Evolutionary conservation across 495 filamentous ascomycete species (phyloP).

Genomic region (Aeminium ludgeri): DNA sequence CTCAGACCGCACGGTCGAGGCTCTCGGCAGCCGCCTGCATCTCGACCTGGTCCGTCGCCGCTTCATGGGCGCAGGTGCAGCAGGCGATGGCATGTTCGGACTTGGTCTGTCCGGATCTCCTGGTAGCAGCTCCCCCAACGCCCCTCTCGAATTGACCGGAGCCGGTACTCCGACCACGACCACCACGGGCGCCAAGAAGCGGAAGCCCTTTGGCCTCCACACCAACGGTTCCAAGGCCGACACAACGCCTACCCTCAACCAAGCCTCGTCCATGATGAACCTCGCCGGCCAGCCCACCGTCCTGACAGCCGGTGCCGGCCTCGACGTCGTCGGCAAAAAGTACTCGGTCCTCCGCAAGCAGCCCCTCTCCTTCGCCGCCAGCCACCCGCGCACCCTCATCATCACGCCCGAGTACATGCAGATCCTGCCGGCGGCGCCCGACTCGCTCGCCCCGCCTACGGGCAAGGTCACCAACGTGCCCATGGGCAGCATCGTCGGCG

Average conservation of each 20-base stretch:
- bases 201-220: slow-evolving; percentile 20
- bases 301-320: not conserved
- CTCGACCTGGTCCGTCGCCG: slow-evolving; percentile 77
- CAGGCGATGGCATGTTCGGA: slow-evolving; percentile 35
- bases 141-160: slow-evolving; percentile 40
- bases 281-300: slow-evolving; percentile 39
- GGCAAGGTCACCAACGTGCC: slow-evolving; percentile 75
- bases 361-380: slow-evolving; percentile 77
- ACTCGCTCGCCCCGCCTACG: slow-evolving; percentile 9
- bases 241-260: not conserved
- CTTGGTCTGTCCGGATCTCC: slow-evolving; percentile 62
- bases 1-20: slow-evolving; percentile 75
- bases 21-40: slow-evolving; percentile 65
- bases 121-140: slow-evolving; percentile 65
- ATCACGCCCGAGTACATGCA: slow-evolving; percentile 95
- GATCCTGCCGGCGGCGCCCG: slow-evolving; percentile 57
- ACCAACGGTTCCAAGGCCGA: not conserved
- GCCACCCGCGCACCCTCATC: slow-evolving; percentile 65
- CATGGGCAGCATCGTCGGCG: slow-evolving; percentile 82
- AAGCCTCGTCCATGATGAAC: slow-evolving; percentile 1
- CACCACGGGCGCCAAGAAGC: slow-evolving; percentile 44
- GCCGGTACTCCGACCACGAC: slow-evolving; percentile 20
- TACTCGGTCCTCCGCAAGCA: slow-evolving; percentile 89
- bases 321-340: slow-evolving; percentile 50
- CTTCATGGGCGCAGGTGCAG: slow-evolving; percentile 64